Base-by-base conservation (phyloP, 257 asterid genomes). In the Orobanche coerulescens region DNA sequence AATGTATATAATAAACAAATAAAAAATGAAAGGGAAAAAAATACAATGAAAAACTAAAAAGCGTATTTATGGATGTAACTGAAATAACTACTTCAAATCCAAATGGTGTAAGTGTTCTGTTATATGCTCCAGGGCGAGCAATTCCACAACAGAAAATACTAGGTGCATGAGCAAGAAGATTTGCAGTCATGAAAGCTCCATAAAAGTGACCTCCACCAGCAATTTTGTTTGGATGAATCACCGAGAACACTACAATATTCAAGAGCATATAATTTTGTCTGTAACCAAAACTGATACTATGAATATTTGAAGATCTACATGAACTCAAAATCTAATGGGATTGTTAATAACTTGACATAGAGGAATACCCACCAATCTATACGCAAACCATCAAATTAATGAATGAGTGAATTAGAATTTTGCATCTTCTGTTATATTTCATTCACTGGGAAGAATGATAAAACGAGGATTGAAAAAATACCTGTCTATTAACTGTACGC, bases 101-200 rank as follows among this genome's bases (percentile, higher is more conserved):
- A 70, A 93, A 93, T n/a, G 99, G 99, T 43, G 99, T 93, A 54
- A 93, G 96, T 5, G 99, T 93, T 81, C 97, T 73, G 76, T 89
- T 93, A 69, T 93, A 93, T 64, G 99, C 99, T 57, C 99, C 99
- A 67, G 99, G 89, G 22, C 99, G 92, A 44, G 99, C 99, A 70
- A 93, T 76, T 61, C 97, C 97, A 34, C 99, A 93, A 63, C 87
- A 69, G 78, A 93, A 93, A 28, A 93, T 87, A 82, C 89, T 94
- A 57, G 97, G 97, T 46, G 99, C 97, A 54, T 89, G 99, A 20
- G 99, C 99, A 31, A 93, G 86, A 64, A 93, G 95, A 75, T 93
- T 93, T 58, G 97, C 97, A 18, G 99, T 79, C 99, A 93, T 93
- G 84, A 93, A 93, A 68, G 99, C 99, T 49, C 99, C 99, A 52